Evolutionary conservation across 257 asterid genomes (phyloP).

Genomic region (Fraxinus cuspidata): DNA sequence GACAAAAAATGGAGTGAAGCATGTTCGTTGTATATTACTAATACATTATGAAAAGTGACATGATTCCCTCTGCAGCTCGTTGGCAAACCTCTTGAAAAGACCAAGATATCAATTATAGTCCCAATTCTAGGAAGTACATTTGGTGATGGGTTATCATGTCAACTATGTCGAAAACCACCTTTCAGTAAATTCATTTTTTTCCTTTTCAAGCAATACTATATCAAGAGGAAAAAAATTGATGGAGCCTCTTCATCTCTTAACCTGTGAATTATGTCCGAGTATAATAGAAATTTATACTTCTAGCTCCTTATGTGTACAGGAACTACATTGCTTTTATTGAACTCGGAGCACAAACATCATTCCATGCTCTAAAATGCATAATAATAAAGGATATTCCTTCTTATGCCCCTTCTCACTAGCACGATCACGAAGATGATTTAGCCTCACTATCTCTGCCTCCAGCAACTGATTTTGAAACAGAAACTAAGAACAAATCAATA

Average conservation of each 20-base stretch:
- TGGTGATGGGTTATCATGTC: not conserved
- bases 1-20: not conserved
- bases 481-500: slow-evolving; percentile 9
- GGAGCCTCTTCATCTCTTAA: slow-evolving; percentile 11
- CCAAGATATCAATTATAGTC: not conserved
- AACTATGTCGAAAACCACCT: not conserved
- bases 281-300: slow-evolving; percentile 4
- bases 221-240: not conserved
- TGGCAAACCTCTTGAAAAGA: not conserved
- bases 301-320: slow-evolving; percentile 17
- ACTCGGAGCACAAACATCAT: slow-evolving; percentile 2
- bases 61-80: not conserved
- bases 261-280: not conserved
- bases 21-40: not conserved
- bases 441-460: slow-evolving; percentile 50
- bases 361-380: slow-evolving; percentile 3
- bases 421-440: slow-evolving; percentile 61
- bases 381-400: slow-evolving; percentile 53
- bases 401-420: slow-evolving; percentile 64
- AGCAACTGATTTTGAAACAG: slow-evolving; percentile 39
- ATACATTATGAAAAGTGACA: not conserved
- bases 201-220: not conserved
- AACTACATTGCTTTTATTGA: not conserved
- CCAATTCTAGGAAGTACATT: not conserved
- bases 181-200: not conserved